Evolutionary conservation across 306 rosid species (phyloP).

Genomic region (Delonix regia): DNA sequence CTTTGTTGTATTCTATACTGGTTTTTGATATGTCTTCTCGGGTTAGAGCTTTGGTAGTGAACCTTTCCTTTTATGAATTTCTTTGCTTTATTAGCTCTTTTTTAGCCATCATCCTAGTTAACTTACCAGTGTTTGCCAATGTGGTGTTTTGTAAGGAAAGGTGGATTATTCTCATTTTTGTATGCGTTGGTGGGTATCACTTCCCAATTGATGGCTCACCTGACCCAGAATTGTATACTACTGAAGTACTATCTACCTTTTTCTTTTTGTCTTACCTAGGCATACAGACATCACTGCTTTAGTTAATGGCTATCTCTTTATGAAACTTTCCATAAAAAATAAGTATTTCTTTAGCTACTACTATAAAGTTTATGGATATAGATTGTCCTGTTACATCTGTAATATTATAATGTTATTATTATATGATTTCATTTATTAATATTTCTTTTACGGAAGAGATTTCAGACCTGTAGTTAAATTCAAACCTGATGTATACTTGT

Average conservation of each 20-base stretch:
- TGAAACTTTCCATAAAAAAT: neutral
- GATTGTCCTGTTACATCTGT: neutral
- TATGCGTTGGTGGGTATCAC: slow-evolving; percentile 22
- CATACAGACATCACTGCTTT: neutral
- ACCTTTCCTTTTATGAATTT: neutral
- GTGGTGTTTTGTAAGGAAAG: neutral
- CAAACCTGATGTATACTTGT: neutral
- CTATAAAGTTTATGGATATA: neutral
- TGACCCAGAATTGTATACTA: slow-evolving; percentile 41
- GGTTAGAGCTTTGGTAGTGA: neutral
- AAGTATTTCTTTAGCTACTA: neutral
- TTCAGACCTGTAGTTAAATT: neutral
- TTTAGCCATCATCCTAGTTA: neutral
- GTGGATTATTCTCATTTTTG: slow-evolving; percentile 21
- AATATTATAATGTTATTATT: neutral
- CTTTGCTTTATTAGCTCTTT: neutral
- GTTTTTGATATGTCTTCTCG: slow-evolving; percentile 46
- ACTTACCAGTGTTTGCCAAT: neutral
- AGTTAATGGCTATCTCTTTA: neutral
- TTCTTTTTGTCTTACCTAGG: slow-evolving; percentile 1
- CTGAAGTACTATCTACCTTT: neutral
- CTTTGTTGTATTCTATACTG: slow-evolving; percentile 89
- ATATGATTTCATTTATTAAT: neutral
- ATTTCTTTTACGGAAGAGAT: neutral
- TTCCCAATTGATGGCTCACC: slow-evolving; percentile 26